Evolutionary conservation across 352 stramenopile species (phyloP).

Genomic region (Phytophthora pseudosyringae): DNA sequence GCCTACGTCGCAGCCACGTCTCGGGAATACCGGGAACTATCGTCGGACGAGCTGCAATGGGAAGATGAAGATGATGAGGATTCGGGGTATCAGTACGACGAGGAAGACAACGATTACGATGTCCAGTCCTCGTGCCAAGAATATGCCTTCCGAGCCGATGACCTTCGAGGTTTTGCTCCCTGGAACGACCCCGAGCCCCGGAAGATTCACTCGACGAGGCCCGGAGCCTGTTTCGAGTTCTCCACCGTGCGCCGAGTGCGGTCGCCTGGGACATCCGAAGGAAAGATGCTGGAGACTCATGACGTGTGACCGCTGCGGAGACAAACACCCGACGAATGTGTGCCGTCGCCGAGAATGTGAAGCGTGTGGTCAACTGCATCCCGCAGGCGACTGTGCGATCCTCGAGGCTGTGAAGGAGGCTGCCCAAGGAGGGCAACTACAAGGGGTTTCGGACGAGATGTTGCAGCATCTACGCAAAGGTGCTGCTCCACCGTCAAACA

Average conservation of each 20-base stretch:
- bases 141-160: too few relatives aligned
- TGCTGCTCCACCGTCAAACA: conserved; percentile 15
- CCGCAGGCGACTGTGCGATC: background rate
- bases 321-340: background rate
- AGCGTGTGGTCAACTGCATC: background rate
- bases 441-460: background rate
- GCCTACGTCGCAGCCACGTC: background rate
- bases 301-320: conserved; percentile 9
- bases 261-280: background rate
- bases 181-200: background rate
- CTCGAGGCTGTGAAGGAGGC: background rate
- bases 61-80: background rate
- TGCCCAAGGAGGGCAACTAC: background rate
- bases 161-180: too few relatives aligned
- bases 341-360: background rate
- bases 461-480: background rate
- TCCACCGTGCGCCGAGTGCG: background rate
- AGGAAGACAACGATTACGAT: background rate
- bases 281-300: background rate
- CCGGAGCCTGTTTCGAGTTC: background rate
- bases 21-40: too few relatives aligned
- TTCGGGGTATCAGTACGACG: background rate
- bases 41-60: background rate
- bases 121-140: too few relatives aligned
- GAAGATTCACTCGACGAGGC: background rate